These are phyloP conservation scores for Tetrapyrgos nigripes DNA, from an alignment of 1,284 basidiomycete genomes.

Conservation along the genomic window DNA sequence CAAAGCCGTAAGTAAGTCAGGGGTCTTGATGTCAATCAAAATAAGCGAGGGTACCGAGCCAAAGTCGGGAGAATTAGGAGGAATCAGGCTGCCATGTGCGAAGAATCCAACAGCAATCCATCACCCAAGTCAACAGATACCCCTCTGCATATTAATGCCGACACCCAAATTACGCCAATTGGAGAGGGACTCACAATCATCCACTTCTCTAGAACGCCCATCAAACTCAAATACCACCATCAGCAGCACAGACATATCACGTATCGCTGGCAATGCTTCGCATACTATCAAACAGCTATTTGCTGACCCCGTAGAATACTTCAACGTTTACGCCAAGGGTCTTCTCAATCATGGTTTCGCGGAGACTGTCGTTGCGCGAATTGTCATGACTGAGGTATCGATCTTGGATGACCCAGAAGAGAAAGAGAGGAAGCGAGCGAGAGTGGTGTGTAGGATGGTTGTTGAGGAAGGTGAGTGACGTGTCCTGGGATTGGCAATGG, in stretches of 20 bases:
- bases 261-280: slow-evolving; percentile 16
- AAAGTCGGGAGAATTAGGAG: too few relatives aligned
- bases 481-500: background rate
- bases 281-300: slow-evolving; percentile 11
- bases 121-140: too few relatives aligned
- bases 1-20: too few relatives aligned
- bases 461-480: slow-evolving; percentile 8
- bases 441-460: slow-evolving; percentile 3
- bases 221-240: background rate
- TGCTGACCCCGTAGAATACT: slow-evolving; percentile 6
- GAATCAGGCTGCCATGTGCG: too few relatives aligned
- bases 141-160: too few relatives aligned
- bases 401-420: slow-evolving; percentile 4
- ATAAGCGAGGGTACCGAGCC: too few relatives aligned
- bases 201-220: too few relatives aligned
- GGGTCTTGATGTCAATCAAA: too few relatives aligned
- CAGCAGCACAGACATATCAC: background rate
- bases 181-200: too few relatives aligned
- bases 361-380: slow-evolving; percentile 2
- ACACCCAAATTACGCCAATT: too few relatives aligned
- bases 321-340: slow-evolving; percentile 1
- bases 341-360: slow-evolving; percentile 2
- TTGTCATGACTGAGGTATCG: slow-evolving; percentile 6
- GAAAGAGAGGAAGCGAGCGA: slow-evolving; percentile 3
- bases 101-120: too few relatives aligned